phyloP scores from a whole-genome alignment of 163 green algal species.

The Chloromonas sp. region DNA sequence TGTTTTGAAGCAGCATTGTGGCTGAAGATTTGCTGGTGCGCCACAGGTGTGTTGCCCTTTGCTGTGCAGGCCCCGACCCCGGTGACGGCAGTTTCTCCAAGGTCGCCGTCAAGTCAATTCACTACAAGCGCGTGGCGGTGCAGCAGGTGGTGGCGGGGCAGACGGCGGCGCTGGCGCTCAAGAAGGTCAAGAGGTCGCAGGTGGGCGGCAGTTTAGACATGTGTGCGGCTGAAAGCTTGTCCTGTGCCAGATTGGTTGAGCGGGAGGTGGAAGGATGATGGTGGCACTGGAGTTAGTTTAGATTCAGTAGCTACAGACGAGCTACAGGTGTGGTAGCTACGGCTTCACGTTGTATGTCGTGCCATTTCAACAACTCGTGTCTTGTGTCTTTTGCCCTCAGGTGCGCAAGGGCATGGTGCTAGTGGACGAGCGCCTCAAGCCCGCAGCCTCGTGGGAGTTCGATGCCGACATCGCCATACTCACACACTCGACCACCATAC shows the following conservation, averaged over 20 bases:
- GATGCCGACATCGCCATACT: constrained; percentile 90
- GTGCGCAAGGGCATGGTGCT: constrained; percentile 92
- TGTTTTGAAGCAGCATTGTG: no score
- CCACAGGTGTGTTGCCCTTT: not conserved
- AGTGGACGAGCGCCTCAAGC: constrained; percentile 58
- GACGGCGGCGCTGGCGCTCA: constrained; percentile 81
- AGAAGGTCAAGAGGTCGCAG: constrained; percentile 68
- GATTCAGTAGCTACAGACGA: no score
- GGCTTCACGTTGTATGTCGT: no score
- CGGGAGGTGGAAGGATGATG: no score
- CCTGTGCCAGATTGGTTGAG: no score
- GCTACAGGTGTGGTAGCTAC: no score
- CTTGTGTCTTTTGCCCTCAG: constrained; percentile 8
- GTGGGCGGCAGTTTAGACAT: constrained; percentile 6
- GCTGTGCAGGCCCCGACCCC: constrained; percentile 60
- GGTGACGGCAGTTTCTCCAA: constrained; percentile 75
- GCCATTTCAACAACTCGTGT: no score
- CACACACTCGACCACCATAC: constrained; percentile 88
- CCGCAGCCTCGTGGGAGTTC: constrained; percentile 81
- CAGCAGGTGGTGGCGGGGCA: constrained; percentile 72
- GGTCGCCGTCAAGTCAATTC: constrained; percentile 81
- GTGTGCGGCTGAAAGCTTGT: no score
- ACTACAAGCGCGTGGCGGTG: constrained; percentile 88
- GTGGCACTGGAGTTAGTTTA: no score
- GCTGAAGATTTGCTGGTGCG: no score